Evolutionary conservation across 1,139 yeast genomes (phyloP).

Genomic region (Zygoascus meyerae): DNA sequence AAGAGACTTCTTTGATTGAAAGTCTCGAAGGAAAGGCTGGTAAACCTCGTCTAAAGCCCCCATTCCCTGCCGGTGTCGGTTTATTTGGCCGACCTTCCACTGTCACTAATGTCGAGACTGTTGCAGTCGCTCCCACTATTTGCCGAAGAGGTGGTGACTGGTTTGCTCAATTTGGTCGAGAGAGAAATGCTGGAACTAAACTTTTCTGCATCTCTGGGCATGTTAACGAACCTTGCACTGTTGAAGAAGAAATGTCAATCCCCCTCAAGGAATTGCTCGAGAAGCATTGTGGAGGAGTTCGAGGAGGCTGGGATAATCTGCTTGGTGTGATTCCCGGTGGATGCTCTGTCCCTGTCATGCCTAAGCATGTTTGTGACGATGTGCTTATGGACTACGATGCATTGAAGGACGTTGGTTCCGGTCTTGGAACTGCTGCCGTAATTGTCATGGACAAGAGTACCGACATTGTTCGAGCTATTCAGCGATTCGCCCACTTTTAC

Average conservation of each 20-base stretch:
- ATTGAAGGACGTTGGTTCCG: slow-evolving; percentile 75
- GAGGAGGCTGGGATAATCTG: slow-evolving; percentile 88
- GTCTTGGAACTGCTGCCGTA: slow-evolving; percentile 88
- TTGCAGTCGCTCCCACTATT: slow-evolving; percentile 82
- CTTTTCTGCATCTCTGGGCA: slow-evolving; percentile 83
- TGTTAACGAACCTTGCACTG: slow-evolving; percentile 86
- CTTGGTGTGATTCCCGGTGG: slow-evolving; percentile 88
- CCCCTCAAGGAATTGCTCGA: slow-evolving; percentile 75
- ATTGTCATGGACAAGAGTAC: slow-evolving; percentile 84
- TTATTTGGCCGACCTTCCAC: slow-evolving; percentile 86
- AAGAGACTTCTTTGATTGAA: slow-evolving; percentile 83
- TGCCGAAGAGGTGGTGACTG: slow-evolving; percentile 84
- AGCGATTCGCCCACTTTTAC: slow-evolving; percentile 74
- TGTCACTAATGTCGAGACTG: slow-evolving; percentile 85
- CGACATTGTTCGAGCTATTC: slow-evolving; percentile 77
- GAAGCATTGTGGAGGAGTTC: slow-evolving; percentile 83
- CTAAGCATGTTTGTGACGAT: slow-evolving; percentile 58
- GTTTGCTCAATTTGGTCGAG: slow-evolving; percentile 79
- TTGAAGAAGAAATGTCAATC: slow-evolving; percentile 89
- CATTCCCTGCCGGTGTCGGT: slow-evolving; percentile 92
- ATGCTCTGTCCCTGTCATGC: slow-evolving; percentile 75
- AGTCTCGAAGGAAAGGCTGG: slow-evolving; percentile 89
- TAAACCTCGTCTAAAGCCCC: slow-evolving; percentile 87
- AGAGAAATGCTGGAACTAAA: slow-evolving; percentile 76
- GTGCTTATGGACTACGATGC: slow-evolving; percentile 85